Base-by-base conservation (phyloP, 2,329 filamentous ascomycete species). In the Scytalidium lignicola region DNA sequence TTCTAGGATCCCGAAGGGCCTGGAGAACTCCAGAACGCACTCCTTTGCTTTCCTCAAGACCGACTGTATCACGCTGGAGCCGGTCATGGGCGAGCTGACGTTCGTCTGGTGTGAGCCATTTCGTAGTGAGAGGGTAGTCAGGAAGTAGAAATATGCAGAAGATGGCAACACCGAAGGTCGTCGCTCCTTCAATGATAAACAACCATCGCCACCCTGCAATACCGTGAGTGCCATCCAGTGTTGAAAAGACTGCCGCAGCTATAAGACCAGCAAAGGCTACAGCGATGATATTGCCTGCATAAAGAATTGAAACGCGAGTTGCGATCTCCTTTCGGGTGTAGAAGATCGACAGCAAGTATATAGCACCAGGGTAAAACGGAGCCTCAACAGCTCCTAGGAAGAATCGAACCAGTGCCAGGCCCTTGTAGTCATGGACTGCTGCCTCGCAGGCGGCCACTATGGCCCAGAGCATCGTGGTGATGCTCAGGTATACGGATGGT, bases 201-300 rank as follows among this genome's bases (percentile, higher is more conserved):
- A 74, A 54, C 71, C 71, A 74, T 37, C 76, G 65, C 79, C 78
- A 82, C 12, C 49, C 50, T n/a, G n/a, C 19, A 22, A 51, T 13
- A 2, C 51, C 51, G 9, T 22, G 28, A 18, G 41, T 26, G 15
- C 51, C 51, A 21, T 53, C 44, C 15, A 55, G 47, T 3, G 43
- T 43, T 7, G 41, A 23, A 13, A 52, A 55, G 2, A 43, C 47
- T 3, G 48, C 78, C 0, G 73, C 75, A 58, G 81, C 78, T 52
- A 85, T 75, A 60, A 82, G 79, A 3, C 79, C 80, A n/a, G 47
- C 49, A 41, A 74, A 73, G 1, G 69, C 68, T 0, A 66, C 70
- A 0, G 70, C 67, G 0, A 70, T 71, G 28, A 76, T 70, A 17
- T 66, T 67, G 1, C 69, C 70, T 0, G 71, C 66, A 51, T 76